These are phyloP conservation scores for Pseudocercospora musae DNA, from an alignment of 2,329 filamentous ascomycete species.

Conservation along the genomic window DNA sequence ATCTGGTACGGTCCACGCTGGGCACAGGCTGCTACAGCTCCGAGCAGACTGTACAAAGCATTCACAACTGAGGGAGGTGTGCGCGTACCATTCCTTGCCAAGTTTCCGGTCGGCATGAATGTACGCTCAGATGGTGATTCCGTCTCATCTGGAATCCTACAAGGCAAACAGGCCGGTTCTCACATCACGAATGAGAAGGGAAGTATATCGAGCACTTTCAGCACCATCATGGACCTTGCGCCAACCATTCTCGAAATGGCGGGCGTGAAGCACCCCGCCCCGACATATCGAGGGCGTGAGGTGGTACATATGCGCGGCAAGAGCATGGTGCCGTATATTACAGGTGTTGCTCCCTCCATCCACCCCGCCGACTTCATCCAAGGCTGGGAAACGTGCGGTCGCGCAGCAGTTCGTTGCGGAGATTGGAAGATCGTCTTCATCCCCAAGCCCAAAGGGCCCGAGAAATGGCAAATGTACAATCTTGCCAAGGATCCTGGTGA, in stretches of 20 bases:
- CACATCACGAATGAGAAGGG: slow-evolving; percentile 22
- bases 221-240: slow-evolving; percentile 45
- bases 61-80: slow-evolving; percentile 50
- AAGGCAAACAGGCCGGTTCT: slow-evolving; percentile 33
- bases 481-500: slow-evolving; percentile 53
- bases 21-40: slow-evolving; percentile 54
- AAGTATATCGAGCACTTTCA: slow-evolving; percentile 51
- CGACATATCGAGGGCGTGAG: slow-evolving; percentile 49
- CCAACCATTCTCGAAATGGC: slow-evolving; percentile 49
- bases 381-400: slow-evolving; percentile 57
- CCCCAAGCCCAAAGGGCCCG: slow-evolving; percentile 53
- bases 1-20: slow-evolving; percentile 60
- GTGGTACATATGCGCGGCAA: slow-evolving; percentile 52
- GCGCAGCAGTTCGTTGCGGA: slow-evolving; percentile 53
- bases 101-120: slow-evolving; percentile 29
- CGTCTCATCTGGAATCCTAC: slow-evolving; percentile 48
- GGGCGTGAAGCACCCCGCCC: slow-evolving; percentile 52
- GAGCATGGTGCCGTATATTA: slow-evolving; percentile 46
- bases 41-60: slow-evolving; percentile 48
- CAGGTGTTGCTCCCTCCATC: slow-evolving; percentile 37
- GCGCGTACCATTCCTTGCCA: slow-evolving; percentile 52
- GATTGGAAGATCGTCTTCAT: slow-evolving; percentile 60
- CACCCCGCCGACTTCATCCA: slow-evolving; percentile 53
- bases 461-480: slow-evolving; percentile 58
- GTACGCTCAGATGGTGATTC: slow-evolving; percentile 19